A percentile compares a stretch with the other conserved stretches of the same genome.
These are phyloP conservation scores for Jatropha podagrica DNA, from an alignment of 441 rosid genomes.

Conservation along the genomic window DNA sequence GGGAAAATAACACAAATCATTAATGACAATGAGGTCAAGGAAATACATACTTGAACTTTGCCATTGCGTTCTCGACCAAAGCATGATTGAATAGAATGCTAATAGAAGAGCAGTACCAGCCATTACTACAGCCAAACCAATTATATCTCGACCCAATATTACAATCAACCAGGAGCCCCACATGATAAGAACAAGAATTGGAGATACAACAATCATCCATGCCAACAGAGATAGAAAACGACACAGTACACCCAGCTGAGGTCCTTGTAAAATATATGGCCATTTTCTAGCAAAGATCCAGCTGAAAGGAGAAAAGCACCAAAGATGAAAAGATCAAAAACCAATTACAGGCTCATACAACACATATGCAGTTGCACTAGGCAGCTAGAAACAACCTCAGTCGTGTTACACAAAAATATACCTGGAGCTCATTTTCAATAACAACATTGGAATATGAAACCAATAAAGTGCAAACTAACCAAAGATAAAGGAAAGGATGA, in stretches of 20 bases:
- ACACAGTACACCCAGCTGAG: slow-evolving; percentile 82
- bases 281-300: slow-evolving; percentile 99
- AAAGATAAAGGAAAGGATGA: neutral
- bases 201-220: slow-evolving; percentile 87
- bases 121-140: slow-evolving; percentile 97
- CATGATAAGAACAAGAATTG: slow-evolving; percentile 72
- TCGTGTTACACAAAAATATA: neutral
- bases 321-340: slow-evolving; percentile 7
- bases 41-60: slow-evolving; percentile 91
- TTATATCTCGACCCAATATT: slow-evolving; percentile 77
- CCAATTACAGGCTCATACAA: neutral
- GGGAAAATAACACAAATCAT: slow-evolving; percentile 10
- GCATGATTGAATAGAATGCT: slow-evolving; percentile 99
- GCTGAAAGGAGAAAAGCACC: slow-evolving; percentile 47
- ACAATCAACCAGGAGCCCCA: slow-evolving; percentile 95
- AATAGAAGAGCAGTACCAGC: slow-evolving; percentile 96
- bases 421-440: neutral
- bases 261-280: slow-evolving; percentile 87
- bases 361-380: neutral
- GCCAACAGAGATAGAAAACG: slow-evolving; percentile 69
- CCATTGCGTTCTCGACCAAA: slow-evolving; percentile 99
- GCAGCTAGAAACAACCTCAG: slow-evolving; percentile 1
- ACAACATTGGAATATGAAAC: neutral
- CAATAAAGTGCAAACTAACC: neutral
- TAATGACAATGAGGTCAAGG: slow-evolving; percentile 10